Percentiles rank a stretch among this genome's conserved stretches.
Conservation (phyloP, 179 eudicot species). For the Carnegiea gigantea region DNA sequence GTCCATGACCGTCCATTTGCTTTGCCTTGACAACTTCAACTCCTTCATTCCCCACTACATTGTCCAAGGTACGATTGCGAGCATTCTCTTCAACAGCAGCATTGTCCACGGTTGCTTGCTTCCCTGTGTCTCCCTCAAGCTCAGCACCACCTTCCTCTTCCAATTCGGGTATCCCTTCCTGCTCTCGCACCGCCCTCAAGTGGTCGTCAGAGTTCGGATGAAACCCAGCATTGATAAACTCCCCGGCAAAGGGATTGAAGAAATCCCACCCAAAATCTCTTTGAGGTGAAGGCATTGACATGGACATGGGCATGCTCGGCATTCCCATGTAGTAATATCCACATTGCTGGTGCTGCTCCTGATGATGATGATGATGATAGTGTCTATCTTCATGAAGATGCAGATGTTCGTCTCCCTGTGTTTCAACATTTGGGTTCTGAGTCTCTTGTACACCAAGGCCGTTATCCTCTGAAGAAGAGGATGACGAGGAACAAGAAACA, state of each 20-base stretch:
- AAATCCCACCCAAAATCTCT: constrained; percentile 94
- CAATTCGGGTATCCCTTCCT: constrained; percentile 94
- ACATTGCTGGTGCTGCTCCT: constrained; percentile 18
- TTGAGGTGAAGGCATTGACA: constrained; percentile 65
- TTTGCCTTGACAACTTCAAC: constrained; percentile 37
- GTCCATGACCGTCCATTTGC: constrained; percentile 11
- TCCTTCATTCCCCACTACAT: constrained; percentile 28
- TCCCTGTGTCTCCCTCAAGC: constrained; percentile 28
- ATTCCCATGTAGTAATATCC: constrained; percentile 65
- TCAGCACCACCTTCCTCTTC: constrained; percentile 64
- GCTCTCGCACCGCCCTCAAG: constrained; percentile 75
- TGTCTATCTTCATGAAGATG: not conserved
- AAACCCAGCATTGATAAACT: constrained; percentile 52
- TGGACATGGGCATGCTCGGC: constrained; percentile 41
- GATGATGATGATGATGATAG: not conserved
- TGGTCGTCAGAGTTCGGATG: constrained; percentile 57
- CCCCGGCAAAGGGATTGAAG: constrained; percentile 77
- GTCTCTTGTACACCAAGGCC: constrained; percentile 24
- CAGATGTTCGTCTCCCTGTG: constrained; percentile 14
- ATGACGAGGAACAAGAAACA: constrained; percentile 34
- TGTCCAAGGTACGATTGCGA: constrained; percentile 14
- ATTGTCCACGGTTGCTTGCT: constrained; percentile 22
- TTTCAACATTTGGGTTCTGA: constrained; percentile 16
- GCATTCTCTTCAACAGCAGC: constrained; percentile 12
- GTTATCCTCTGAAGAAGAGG: constrained; percentile 40